Conservation (phyloP, 1,284 basidiomycete species). For the Marasmius tenuissimus region DNA sequence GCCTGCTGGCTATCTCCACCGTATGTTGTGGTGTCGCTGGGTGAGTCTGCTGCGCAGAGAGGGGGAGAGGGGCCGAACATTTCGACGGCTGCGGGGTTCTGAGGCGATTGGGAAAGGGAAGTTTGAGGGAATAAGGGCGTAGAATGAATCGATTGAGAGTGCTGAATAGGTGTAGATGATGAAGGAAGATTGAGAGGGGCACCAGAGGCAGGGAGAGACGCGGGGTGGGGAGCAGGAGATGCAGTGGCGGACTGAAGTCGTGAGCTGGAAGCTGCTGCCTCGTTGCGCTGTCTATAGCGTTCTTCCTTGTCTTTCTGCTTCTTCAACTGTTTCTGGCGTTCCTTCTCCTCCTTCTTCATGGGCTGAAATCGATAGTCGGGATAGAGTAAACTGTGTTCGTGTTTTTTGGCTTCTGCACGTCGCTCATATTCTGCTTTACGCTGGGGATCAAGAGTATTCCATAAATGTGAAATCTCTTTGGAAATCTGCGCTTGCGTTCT, state of each 20-base stretch:
- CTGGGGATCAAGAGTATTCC: constrained; percentile 59
- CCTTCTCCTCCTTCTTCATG: constrained; percentile 64
- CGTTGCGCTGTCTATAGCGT: constrained; percentile 26
- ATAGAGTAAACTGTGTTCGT: constrained; percentile 61
- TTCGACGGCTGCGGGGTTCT: constrained; percentile 16
- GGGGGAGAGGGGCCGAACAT: constrained; percentile 40
- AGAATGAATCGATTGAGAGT: constrained; percentile 5
- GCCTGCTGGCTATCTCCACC: neutral
- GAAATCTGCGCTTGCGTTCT: constrained; percentile 76
- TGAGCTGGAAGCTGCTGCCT: constrained; percentile 2
- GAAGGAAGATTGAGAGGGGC: neutral
- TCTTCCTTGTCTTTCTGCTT: constrained; percentile 41
- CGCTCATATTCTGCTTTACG: constrained; percentile 67
- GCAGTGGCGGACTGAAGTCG: constrained; percentile 3
- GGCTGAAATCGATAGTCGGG: constrained; percentile 79
- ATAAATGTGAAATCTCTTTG: constrained; percentile 65
- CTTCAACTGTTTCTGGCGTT: constrained; percentile 44
- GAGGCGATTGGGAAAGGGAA: constrained; percentile 23
- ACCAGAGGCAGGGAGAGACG: neutral
- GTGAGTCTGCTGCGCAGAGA: constrained; percentile 39
- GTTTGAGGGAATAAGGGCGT: constrained; percentile 15
- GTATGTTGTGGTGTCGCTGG: constrained; percentile 16
- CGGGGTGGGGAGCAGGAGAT: neutral
- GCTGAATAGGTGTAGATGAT: neutral
- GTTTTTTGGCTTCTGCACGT: constrained; percentile 67